Evolutionary conservation across 306 rosid species (phyloP), one percentile per base, ranked within the genome.

Genomic region (Gastrolobium bilobum): DNA sequence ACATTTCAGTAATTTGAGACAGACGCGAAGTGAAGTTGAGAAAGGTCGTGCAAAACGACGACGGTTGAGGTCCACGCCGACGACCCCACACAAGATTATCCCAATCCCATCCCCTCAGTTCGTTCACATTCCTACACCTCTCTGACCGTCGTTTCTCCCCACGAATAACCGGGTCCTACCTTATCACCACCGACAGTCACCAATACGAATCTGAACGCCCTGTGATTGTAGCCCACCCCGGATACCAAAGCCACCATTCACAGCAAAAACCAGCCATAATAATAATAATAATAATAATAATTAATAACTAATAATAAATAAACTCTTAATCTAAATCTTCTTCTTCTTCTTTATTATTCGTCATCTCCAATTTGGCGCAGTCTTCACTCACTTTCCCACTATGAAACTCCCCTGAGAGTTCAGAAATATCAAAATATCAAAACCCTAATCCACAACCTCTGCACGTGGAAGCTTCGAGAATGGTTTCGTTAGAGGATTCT

Each of bases 401-500:
- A 77, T 87, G 90, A 85, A 79, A 82, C 37, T 77, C 44, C 15
- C 44, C 4, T 70, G n/a, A 77, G 30, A 56, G 6, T 57, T 5
- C n/a, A 44, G 1, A 38, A 61, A 61, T 4, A 11, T 4, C 46
- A 43, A 2, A 37, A 64, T 7, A 39, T 20, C 7, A 15, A 48
- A 47, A 68, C 73, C 53, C 63, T 71, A 67, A 61, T 34, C 9
- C 4, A 46, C 30, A 53, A 56, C 52, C 31, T 9, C 50, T 51
- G 30, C 2, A 1, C 3, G 6, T 47, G 10, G 54, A 59, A 77
- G 73, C 56, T 81, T 77, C 62, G 29, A 70, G 52, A 72, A 94
- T 94, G 99, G 97, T 94, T 81, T 94, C 97, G 69, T 75, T 94
- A 3, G 88, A 89, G 81, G 97, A 92, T 56, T 86, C 97, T 44